Conservation (phyloP, 1,139 yeast species). For the Debaryomyces subglobosus region DNA sequence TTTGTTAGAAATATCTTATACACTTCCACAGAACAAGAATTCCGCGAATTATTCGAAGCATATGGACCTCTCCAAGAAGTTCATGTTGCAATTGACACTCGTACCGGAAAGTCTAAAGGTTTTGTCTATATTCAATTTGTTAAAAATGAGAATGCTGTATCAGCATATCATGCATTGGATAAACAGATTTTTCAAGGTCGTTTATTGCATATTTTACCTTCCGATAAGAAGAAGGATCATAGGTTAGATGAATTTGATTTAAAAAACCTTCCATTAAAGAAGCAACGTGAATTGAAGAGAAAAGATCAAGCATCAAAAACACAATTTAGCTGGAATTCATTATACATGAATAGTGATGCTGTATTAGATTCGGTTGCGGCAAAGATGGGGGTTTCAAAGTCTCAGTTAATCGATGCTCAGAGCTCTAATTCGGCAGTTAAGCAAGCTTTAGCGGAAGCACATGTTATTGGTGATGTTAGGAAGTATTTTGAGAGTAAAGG, state of each 20-base stretch:
- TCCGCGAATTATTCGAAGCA: constrained; percentile 55
- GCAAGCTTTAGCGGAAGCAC: constrained; percentile 97
- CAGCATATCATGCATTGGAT: constrained; percentile 74
- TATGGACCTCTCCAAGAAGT: constrained; percentile 75
- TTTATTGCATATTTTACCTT: constrained; percentile 85
- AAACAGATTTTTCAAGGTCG: constrained; percentile 95
- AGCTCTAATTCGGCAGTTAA: constrained; percentile 91
- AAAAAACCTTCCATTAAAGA: constrained; percentile 87
- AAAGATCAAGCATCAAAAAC: constrained; percentile 82
- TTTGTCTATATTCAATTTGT: constrained; percentile 82
- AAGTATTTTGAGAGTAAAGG: constrained; percentile 83
- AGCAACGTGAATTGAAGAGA: constrained; percentile 81
- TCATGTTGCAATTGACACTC: constrained; percentile 87
- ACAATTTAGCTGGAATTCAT: constrained; percentile 94
- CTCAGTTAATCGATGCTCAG: constrained; percentile 85
- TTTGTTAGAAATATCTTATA: constrained; percentile 87
- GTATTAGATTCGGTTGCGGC: constrained; percentile 88
- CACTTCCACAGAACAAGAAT: constrained; percentile 79
- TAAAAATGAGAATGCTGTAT: constrained; percentile 68
- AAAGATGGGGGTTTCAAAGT: constrained; percentile 78
- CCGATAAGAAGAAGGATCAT: constrained; percentile 76
- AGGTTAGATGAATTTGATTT: constrained; percentile 86
- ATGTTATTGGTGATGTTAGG: constrained; percentile 89
- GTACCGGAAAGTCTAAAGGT: constrained; percentile 91
- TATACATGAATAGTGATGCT: constrained; percentile 89